Percentiles rank a stretch among this genome's conserved stretches.
Conservation (phyloP, 2,329 filamentous ascomycete genomes). For the Monosporascus cannonballus region DNA sequence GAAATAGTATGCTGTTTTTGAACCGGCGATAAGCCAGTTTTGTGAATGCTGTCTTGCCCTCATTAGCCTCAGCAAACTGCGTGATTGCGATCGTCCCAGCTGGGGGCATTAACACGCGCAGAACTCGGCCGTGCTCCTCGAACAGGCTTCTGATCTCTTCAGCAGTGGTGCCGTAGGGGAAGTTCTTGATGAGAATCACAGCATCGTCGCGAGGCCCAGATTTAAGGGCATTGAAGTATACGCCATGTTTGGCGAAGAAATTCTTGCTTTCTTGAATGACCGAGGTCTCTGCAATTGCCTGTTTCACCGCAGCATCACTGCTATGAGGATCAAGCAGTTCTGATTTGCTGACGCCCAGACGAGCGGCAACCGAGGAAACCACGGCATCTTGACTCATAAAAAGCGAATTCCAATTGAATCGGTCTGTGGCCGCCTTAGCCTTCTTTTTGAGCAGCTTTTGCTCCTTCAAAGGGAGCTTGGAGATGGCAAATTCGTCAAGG, state of each 20-base stretch:
- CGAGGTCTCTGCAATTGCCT: constrained; percentile 93
- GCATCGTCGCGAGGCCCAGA: constrained; percentile 76
- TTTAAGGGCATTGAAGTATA: constrained; percentile 90
- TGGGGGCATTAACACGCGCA: constrained; percentile 83
- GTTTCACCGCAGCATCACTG: constrained; percentile 88
- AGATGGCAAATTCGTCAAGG: constrained; percentile 82
- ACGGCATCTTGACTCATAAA: constrained; percentile 98
- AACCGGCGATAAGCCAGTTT: constrained; percentile 84
- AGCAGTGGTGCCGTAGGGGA: constrained; percentile 73
- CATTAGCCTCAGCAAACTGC: constrained; percentile 72
- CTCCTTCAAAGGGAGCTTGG: constrained; percentile 89
- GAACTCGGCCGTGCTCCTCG: constrained; percentile 77
- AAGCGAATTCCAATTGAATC: constrained; percentile 99
- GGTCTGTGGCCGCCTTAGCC: constrained; percentile 67
- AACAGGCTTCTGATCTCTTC: constrained; percentile 78
- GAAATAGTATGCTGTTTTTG: constrained; percentile 83
- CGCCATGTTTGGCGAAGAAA: constrained; percentile 81
- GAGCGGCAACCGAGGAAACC: constrained; percentile 79
- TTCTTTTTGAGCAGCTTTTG: constrained; percentile 87
- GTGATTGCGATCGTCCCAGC: constrained; percentile 91
- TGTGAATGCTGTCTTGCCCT: constrained; percentile 78
- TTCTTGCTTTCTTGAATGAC: constrained; percentile 94
- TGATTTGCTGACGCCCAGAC: constrained; percentile 83
- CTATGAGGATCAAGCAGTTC: constrained; percentile 94
- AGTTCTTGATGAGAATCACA: constrained; percentile 89